Conservation (phyloP, 192 early-diverging fungal species). For the Coemansia sp. region DNA sequence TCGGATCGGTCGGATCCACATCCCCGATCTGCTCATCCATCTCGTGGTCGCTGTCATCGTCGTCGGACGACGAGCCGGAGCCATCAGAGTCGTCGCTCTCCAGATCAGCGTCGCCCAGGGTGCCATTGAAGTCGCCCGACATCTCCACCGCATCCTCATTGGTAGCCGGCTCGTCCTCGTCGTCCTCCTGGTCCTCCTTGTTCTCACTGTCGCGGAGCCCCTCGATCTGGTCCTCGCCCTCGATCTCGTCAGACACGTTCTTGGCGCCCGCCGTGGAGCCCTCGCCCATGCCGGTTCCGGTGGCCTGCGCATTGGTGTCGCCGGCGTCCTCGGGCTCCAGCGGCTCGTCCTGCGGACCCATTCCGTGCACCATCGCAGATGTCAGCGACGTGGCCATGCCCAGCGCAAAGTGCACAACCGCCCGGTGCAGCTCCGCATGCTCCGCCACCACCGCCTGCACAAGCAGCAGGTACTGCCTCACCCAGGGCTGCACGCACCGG, state of each 20-base stretch:
- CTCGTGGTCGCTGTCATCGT: constrained; percentile 72
- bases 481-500: constrained; percentile 35
- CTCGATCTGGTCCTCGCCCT: constrained; percentile 94
- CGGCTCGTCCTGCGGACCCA: constrained; percentile 77
- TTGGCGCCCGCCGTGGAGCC: constrained; percentile 84
- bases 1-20: constrained; percentile 81
- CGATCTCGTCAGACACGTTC: constrained; percentile 97
- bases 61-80: constrained; percentile 62
- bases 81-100: constrained; percentile 76
- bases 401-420: constrained; percentile 67
- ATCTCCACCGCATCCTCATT: constrained; percentile 94
- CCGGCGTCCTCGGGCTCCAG: constrained; percentile 57
- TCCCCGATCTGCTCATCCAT: constrained; percentile 91
- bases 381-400: constrained; percentile 27
- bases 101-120: constrained; percentile 84
- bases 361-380: constrained; percentile 78
- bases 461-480: constrained; percentile 44
- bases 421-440: constrained; percentile 64
- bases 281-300: constrained; percentile 87
- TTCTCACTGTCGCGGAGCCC: constrained; percentile 77
- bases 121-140: constrained; percentile 95
- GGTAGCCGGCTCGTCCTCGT: constrained; percentile 58
- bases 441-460: constrained; percentile 60
- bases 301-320: constrained; percentile 20
- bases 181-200: constrained; percentile 53